Evolutionary conservation across 495 filamentous ascomycete species (phyloP), one percentile per base, ranked within the genome.

Genomic region (Lindgomyces ingoldianus): DNA sequence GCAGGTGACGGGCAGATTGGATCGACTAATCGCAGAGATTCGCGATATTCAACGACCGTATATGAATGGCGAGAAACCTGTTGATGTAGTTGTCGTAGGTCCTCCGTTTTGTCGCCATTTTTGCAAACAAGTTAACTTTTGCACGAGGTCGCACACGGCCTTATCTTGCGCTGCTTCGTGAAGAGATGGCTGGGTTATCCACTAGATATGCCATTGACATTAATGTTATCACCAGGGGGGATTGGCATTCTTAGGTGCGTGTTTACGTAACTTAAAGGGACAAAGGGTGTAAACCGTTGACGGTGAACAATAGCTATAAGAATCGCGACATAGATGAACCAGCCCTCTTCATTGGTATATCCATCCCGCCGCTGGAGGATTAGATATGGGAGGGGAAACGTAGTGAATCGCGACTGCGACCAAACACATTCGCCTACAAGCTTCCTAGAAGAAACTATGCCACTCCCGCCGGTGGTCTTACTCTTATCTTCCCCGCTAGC

Each of bases 91-190:
- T 1, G 59, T 91, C 21, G 87, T 64, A 64, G 11, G 52, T 21
- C 33, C 21, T 56, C 27, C 39, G 4, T 30, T 25, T 22, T 6
- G 10, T 49, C 25, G 10, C 25, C 46, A 18, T 11, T 14, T 49
- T 24, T 4, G 22, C 18, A 49, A 49, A 21, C 3, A 49, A 8
- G 22, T 22, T 22, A 24, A 3, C n/a, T 22, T 8, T 22, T 30
- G 18, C 19, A n/a, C n/a, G n/a, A 64, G 61, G 61, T 91, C 24
- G 85, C 89, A 3, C 93, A 97, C 69, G 93, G 93, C 0, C 93
- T 96, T 74, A 91, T 96, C 27, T 79, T 96, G 29, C 81, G 93
- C 25, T 91, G 91, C 0, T 96, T 97, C 75, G 90, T 91, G 4
- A 93, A 95, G 85, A 81, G 93, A 19, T 97, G 93, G 93, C 81